Base-by-base conservation (phyloP, 768 basidiomycete genomes). In the Sarcodon sp. region DNA sequence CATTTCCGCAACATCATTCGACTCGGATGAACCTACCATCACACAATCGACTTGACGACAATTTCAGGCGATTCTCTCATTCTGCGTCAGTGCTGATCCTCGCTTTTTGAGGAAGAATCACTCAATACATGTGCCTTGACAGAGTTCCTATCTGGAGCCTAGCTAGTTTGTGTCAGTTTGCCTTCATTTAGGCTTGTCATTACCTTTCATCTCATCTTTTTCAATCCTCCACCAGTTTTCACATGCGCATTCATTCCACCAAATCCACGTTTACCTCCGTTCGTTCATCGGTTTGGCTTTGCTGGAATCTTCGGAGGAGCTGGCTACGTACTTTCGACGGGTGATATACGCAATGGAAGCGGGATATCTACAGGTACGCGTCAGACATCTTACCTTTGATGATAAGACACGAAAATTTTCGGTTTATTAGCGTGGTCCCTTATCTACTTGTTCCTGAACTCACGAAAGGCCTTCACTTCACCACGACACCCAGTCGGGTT, bases 241-340 rank as follows among this genome's bases (percentile, higher is more conserved):
- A 57, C 59, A 0, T 67, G 68, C 0, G 60, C 66, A 0, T 43
- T 66, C 11, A 56, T 66, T 13, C 69, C 69, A 10, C 62, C 67
- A 27, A 59, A 52, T 7, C 58, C 58, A 0, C 60, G 59, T 50
- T 60, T 66, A n/a, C 70, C 70, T 0, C 71, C 68, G 2, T 65
- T 72, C 50, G 58, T 69, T 18, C 61, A 68, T 7, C 64, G 71
- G 2, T 55, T 70, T 3, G 71, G 70, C 2, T 75, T 75, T 51
- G 62, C 66, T 9, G 52, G 68, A 6, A 61, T 68, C 12, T 70
- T 75, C 41, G 65, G 63, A 0, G 71, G 72, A 1, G 65, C 70
- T 1, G 70, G 69, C 1, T 72, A 71, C 54, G 65, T 71, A 1
- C 50, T 73, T 35, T 47, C 59, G 4, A 21, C 59, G 6, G 71